Percentiles rank a stretch among this genome's conserved stretches.
Conservation (phyloP, 140 eudicot genomes). For the Ambrosia hybrid region DNA sequence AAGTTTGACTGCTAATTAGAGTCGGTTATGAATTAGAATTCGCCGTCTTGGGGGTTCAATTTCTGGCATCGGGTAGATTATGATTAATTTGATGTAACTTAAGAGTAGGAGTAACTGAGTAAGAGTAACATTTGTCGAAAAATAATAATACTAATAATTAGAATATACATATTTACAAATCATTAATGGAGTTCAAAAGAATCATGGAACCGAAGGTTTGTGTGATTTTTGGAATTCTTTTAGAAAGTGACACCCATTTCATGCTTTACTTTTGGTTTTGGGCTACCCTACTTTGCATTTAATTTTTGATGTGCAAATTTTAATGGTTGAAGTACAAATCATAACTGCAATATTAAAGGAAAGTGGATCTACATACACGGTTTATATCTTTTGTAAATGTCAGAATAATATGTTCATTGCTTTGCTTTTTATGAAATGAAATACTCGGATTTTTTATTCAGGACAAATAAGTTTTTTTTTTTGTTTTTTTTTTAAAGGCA, state of each 20-base stretch:
- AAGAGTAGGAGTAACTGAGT: too few species aligned
- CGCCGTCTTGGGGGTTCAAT: too few species aligned
- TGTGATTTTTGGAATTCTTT: constrained; percentile 9
- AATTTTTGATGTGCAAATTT: neutral
- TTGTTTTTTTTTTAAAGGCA: too few species aligned
- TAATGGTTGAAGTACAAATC: constrained; percentile 1
- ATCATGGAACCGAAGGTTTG: neutral
- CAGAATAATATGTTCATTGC: constrained; percentile 4
- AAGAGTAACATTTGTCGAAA: too few species aligned
- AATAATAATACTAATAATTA: too few species aligned
- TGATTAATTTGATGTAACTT: too few species aligned
- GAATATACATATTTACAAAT: neutral
- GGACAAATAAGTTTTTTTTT: too few species aligned
- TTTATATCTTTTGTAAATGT: neutral
- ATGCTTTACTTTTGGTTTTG: constrained; percentile 9
- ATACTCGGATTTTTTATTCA: too few species aligned
- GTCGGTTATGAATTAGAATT: too few species aligned
- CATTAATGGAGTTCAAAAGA: neutral
- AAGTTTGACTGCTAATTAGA: too few species aligned
- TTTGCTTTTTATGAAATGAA: neutral
- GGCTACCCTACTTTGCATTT: constrained; percentile 12
- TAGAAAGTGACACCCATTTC: constrained; percentile 17
- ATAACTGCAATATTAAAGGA: neutral
- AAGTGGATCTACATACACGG: neutral
- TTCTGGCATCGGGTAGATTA: too few species aligned